A percentile compares a stretch with the other conserved stretches of the same genome.
Conservation (phyloP, 1,284 basidiomycete species). For the Porogramme epimiltina region DNA sequence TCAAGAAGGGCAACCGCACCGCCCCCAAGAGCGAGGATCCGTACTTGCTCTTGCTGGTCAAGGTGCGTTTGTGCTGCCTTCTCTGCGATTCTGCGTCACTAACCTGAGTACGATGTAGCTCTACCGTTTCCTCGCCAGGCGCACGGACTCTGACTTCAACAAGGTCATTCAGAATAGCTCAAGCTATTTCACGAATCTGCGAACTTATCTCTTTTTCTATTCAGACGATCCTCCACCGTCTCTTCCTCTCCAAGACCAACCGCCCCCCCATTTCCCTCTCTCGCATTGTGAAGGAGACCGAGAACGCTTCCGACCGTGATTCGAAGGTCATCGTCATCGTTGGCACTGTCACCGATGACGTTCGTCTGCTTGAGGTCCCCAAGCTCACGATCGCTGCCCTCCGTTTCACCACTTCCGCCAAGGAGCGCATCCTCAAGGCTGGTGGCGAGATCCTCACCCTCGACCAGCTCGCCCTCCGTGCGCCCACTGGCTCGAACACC, state of each 20-base stretch:
- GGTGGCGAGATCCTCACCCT: slow-evolving; percentile 96
- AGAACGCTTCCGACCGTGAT: slow-evolving; percentile 66
- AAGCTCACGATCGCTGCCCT: slow-evolving; percentile 95
- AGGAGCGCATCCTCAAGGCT: slow-evolving; percentile 93
- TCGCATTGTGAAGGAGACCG: slow-evolving; percentile 83
- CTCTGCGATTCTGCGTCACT: neutral
- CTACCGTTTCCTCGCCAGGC: slow-evolving; percentile 98
- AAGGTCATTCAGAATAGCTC: slow-evolving; percentile 61
- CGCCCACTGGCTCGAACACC: slow-evolving; percentile 96
- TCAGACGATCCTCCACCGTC: slow-evolving; percentile 90
- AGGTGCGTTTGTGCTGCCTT: slow-evolving; percentile 56
- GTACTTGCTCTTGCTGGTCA: slow-evolving; percentile 97
- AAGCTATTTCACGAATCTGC: neutral
- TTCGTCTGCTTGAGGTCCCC: slow-evolving; percentile 85
- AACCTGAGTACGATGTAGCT: slow-evolving; percentile 56
- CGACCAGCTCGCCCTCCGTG: slow-evolving; percentile 94
- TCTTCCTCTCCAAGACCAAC: slow-evolving; percentile 98
- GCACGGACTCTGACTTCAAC: slow-evolving; percentile 97
- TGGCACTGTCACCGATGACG: slow-evolving; percentile 95
- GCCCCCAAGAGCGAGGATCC: slow-evolving; percentile 99
- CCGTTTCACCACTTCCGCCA: slow-evolving; percentile 91
- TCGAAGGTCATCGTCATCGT: slow-evolving; percentile 91
- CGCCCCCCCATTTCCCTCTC: slow-evolving; percentile 96
- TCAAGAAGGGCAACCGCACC: slow-evolving; percentile 95
- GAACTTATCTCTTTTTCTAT: slow-evolving; percentile 15